Evolutionary conservation across 108 stramenopile genomes (phyloP).

Genomic region (Aurantiochytrium sp.): DNA sequence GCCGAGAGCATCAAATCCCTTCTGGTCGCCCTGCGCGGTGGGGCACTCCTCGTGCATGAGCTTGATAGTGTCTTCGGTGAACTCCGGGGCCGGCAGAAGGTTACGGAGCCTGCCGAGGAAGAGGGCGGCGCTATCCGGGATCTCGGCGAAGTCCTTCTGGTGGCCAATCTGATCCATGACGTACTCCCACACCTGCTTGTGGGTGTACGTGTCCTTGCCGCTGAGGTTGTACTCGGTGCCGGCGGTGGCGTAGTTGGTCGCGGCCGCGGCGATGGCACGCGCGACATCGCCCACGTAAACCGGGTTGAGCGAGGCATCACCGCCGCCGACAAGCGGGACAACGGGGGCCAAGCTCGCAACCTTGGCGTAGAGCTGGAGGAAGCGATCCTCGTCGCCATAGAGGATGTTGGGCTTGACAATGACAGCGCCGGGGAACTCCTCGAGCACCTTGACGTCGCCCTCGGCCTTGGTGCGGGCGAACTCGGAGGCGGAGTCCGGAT

Average conservation of each 20-base stretch:
- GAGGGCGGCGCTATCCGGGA: slow-evolving; percentile 58
- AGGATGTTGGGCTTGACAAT: slow-evolving; percentile 83
- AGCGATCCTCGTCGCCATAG: slow-evolving; percentile 88
- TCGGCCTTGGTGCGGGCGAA: slow-evolving; percentile 85
- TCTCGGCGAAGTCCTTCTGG: slow-evolving; percentile 57
- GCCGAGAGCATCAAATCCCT: slow-evolving; percentile 46
- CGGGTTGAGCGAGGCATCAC: slow-evolving; percentile 80
- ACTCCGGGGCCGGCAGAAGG: slow-evolving; percentile 60
- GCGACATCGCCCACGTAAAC: slow-evolving; percentile 89
- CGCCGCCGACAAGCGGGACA: slow-evolving; percentile 76
- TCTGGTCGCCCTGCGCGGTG: slow-evolving; percentile 63
- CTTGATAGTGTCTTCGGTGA: slow-evolving; percentile 71
- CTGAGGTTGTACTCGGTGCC: slow-evolving; percentile 84
- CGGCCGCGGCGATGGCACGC: slow-evolving; percentile 65
- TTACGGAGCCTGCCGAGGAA: slow-evolving; percentile 60
- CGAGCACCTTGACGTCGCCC: slow-evolving; percentile 82
- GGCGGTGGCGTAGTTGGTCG: slow-evolving; percentile 52
- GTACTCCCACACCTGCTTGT: slow-evolving; percentile 82
- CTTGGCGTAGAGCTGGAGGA: slow-evolving; percentile 81
- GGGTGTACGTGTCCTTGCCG: slow-evolving; percentile 83
- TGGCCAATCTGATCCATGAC: slow-evolving; percentile 76
- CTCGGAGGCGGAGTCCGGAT: slow-evolving; percentile 63
- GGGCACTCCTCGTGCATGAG: slow-evolving; percentile 73
- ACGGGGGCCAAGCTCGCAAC: slow-evolving; percentile 59
- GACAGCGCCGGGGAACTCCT: slow-evolving; percentile 67